Percentiles rank a stretch among this genome's conserved stretches.
phyloP scores from a whole-genome alignment of 2,329 filamentous ascomycete species.

The Cordyceps pruinosa region DNA sequence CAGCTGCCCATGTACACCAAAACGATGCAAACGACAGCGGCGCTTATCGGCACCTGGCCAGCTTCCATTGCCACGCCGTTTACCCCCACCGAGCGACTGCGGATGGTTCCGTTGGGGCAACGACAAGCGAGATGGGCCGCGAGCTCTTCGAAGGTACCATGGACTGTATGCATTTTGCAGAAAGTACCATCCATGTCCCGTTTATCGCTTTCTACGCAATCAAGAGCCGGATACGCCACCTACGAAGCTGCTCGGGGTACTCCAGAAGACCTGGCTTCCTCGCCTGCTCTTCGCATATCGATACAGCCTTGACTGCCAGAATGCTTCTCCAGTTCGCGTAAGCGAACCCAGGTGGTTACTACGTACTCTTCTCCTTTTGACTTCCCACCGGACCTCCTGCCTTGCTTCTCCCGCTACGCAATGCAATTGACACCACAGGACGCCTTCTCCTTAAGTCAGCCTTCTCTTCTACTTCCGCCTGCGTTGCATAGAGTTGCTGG shows the following conservation, averaged over 20 bases:
- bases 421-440: background rate
- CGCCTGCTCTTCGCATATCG: background rate
- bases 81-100: conserved; percentile 3
- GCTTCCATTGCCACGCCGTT: background rate
- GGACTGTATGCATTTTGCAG: background rate
- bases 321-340: background rate
- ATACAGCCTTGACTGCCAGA: background rate
- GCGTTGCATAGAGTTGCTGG: background rate
- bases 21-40: background rate
- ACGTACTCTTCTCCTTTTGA: background rate
- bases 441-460: conserved; percentile 4
- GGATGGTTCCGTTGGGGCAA: conserved; percentile 2
- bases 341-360: background rate
- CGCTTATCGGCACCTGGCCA: background rate
- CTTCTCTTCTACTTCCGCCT: background rate
- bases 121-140: conserved; percentile 9
- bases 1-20: background rate
- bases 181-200: background rate
- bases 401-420: background rate
- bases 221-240: too few relatives aligned
- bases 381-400: background rate
- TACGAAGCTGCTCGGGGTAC: background rate
- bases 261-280: background rate
- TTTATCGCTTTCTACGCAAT: background rate
- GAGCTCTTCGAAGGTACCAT: background rate